Evolutionary conservation across 2,329 filamentous ascomycete species (phyloP).

Genomic region (Aotearoamyces nothofagi): DNA sequence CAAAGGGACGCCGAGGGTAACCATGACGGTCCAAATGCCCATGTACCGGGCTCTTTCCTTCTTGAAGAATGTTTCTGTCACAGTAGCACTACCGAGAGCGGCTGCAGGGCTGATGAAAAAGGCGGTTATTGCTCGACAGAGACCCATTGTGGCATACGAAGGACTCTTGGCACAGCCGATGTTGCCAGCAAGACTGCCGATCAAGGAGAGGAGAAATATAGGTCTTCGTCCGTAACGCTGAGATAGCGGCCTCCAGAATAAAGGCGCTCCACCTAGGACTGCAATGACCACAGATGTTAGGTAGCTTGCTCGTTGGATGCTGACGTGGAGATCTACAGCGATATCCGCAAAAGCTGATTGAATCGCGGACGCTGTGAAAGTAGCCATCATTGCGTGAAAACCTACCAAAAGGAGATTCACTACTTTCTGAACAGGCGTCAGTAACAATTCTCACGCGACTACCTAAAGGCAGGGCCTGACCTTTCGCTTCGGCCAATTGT

Average conservation of each 20-base stretch:
- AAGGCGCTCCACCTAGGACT: constrained; percentile 31
- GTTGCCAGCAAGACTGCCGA: constrained; percentile 30
- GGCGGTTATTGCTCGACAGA: constrained; percentile 29
- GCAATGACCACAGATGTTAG: constrained; percentile 35
- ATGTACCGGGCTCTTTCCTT: constrained; percentile 34
- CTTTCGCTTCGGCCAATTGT: constrained; percentile 38
- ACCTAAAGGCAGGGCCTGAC: constrained; percentile 14
- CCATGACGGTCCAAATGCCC: constrained; percentile 33
- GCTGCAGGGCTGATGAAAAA: constrained; percentile 38
- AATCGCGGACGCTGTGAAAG: constrained; percentile 33
- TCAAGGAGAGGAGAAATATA: constrained; percentile 31
- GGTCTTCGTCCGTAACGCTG: constrained; percentile 33
- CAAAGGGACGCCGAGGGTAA: constrained; percentile 10
- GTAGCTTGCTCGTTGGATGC: constrained; percentile 28
- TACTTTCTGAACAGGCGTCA: constrained; percentile 23
- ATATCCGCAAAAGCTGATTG: constrained; percentile 33
- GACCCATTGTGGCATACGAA: constrained; percentile 29
- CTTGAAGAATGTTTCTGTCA: constrained; percentile 39
- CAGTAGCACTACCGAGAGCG: constrained; percentile 36
- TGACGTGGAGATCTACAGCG: constrained; percentile 26
- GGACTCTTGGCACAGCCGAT: constrained; percentile 33
- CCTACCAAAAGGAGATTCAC: constrained; percentile 32
- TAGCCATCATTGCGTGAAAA: constrained; percentile 35
- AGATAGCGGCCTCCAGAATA: constrained; percentile 37
- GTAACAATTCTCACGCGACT: neutral